These are phyloP conservation scores for Rhodocollybia butyracea DNA, from an alignment of 768 basidiomycete species.

Conservation along the genomic window DNA sequence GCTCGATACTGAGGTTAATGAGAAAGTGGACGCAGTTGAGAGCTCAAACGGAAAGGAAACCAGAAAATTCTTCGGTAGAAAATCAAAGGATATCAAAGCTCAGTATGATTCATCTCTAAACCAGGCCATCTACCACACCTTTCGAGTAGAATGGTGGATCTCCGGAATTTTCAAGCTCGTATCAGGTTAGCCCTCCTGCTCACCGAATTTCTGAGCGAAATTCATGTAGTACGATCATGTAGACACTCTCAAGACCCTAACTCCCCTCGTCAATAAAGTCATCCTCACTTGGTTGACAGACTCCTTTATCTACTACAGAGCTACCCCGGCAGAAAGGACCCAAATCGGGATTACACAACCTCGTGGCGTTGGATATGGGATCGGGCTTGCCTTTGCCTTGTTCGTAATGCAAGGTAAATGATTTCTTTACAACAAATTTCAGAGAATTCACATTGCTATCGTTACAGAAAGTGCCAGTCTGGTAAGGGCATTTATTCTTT, in stretches of 20 bases:
- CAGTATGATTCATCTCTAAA: conserved; percentile 10
- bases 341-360: conserved; percentile 27
- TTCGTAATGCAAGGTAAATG: conserved; percentile 49
- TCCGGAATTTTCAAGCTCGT: conserved; percentile 9
- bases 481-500: conserved; percentile 14
- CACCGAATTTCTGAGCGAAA: no score
- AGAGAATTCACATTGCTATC: background rate
- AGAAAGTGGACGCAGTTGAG: background rate
- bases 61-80: background rate
- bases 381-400: conserved; percentile 47
- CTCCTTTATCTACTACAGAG: conserved; percentile 34
- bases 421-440: conserved; percentile 8
- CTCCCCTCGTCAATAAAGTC: conserved; percentile 46
- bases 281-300: conserved; percentile 46
- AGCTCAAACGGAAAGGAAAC: background rate
- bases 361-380: conserved; percentile 46
- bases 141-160: conserved; percentile 1
- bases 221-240: background rate
- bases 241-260: conserved; percentile 43
- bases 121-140: conserved; percentile 5
- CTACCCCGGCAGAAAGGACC: conserved; percentile 26
- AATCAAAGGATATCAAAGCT: background rate
- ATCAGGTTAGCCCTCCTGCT: conserved; percentile 17
- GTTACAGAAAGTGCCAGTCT: conserved; percentile 28
- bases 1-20: background rate